These are phyloP conservation scores for Penicillium waksmanii DNA, from an alignment of 495 filamentous ascomycete genomes.

Conservation along the genomic window DNA sequence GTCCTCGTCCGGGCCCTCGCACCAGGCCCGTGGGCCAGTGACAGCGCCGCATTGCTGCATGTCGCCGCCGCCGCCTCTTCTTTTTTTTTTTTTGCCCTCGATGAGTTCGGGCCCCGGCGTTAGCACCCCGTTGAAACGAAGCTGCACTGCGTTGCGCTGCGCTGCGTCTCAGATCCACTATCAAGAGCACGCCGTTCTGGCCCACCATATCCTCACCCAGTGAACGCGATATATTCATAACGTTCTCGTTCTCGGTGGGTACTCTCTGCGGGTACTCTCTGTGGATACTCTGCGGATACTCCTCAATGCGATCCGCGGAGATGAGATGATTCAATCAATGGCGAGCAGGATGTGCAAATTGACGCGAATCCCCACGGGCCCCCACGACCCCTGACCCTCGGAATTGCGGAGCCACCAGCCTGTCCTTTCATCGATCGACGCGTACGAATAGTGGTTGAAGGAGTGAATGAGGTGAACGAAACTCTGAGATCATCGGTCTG, in stretches of 20 bases:
- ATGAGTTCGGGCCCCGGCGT: background rate
- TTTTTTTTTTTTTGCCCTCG: background rate
- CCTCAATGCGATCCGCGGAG: background rate
- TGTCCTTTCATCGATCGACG: background rate
- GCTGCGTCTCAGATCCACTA: no score
- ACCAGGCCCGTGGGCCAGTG: conserved; percentile 15
- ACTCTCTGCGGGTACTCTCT: background rate
- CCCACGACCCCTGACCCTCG: conserved; percentile 2
- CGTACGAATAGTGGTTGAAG: background rate
- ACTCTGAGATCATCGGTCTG: no score
- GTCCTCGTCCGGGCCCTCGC: background rate
- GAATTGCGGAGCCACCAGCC: background rate
- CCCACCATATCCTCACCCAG: background rate
- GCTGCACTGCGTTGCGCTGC: background rate
- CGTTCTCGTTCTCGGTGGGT: background rate
- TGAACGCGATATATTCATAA: no score
- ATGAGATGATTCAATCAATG: background rate
- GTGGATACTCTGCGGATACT: background rate
- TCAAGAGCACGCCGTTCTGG: background rate
- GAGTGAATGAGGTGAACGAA: no score
- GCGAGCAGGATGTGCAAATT: background rate
- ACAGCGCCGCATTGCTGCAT: conserved; percentile 21
- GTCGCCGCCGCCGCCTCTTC: conserved; percentile 20
- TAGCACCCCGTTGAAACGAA: background rate
- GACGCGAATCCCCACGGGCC: conserved; percentile 3